A percentile compares a stretch with the other conserved stretches of the same genome.
Conservation (phyloP, 1,139 yeast genomes). For the Suhomyces yuchorum region DNA sequence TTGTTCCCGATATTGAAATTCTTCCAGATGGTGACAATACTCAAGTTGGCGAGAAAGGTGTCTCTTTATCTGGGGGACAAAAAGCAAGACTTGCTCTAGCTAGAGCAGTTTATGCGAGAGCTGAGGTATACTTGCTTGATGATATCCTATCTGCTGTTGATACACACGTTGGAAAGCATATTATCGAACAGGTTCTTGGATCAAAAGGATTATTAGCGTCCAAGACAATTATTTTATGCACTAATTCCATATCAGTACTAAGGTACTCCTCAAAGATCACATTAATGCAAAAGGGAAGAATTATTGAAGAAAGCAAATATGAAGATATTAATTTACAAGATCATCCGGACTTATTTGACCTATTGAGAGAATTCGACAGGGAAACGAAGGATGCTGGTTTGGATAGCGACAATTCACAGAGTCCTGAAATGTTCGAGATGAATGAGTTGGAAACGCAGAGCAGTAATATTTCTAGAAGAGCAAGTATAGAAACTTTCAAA, state of each 20-base stretch:
- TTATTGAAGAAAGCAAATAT: slow-evolving; percentile 28
- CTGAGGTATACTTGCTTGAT: slow-evolving; percentile 86
- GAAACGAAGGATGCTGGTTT: not conserved
- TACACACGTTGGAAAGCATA: slow-evolving; percentile 79
- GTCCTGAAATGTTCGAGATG: not conserved
- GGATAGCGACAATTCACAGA: not conserved
- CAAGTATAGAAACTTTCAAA: slow-evolving; percentile 35
- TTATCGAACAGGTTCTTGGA: slow-evolving; percentile 36
- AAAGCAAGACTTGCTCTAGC: slow-evolving; percentile 93
- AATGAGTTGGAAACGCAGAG: not conserved
- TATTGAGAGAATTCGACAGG: slow-evolving; percentile 29
- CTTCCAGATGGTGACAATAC: slow-evolving; percentile 90
- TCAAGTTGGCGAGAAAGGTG: slow-evolving; percentile 95
- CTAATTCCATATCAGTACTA: slow-evolving; percentile 41
- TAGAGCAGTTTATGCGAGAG: slow-evolving; percentile 92
- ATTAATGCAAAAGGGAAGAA: slow-evolving; percentile 29
- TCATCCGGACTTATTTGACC: slow-evolving; percentile 30
- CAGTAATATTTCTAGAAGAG: slow-evolving; percentile 21
- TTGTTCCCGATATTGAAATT: slow-evolving; percentile 66
- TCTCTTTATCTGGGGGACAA: slow-evolving; percentile 96
- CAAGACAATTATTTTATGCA: slow-evolving; percentile 40
- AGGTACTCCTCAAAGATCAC: slow-evolving; percentile 33
- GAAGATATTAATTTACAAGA: slow-evolving; percentile 14
- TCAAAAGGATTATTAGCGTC: slow-evolving; percentile 31
- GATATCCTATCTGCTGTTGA: slow-evolving; percentile 93